A percentile compares a stretch with the other conserved stretches of the same genome.
Evolutionary conservation across 2,329 filamentous ascomycete genomes (phyloP).

Genomic region (Hymenoscyphus linearis): DNA sequence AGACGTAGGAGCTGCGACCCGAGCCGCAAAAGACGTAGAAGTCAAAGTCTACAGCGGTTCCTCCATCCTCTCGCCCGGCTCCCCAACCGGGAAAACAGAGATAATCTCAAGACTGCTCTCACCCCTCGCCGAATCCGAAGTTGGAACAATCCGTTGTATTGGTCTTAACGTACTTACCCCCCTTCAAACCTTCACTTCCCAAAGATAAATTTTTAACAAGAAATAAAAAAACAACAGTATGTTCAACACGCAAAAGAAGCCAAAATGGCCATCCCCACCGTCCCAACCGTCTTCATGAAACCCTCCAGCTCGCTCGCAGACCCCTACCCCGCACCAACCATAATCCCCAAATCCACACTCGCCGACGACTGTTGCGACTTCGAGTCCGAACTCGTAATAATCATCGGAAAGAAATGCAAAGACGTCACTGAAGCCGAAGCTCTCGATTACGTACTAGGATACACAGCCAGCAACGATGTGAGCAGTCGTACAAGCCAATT

Average conservation of each 20-base stretch:
- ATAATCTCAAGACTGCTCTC: conserved; percentile 38
- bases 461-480: conserved; percentile 52
- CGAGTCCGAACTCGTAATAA: conserved; percentile 45
- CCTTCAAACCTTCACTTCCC: background rate
- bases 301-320: conserved; percentile 24
- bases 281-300: conserved; percentile 36
- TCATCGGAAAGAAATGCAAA: conserved; percentile 43
- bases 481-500: conserved; percentile 47
- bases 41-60: conserved; percentile 52
- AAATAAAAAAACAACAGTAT: conserved; percentile 33
- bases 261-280: conserved; percentile 37
- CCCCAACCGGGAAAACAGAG: conserved; percentile 42
- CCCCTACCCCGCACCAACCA: conserved; percentile 34
- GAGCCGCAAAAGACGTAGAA: conserved; percentile 49
- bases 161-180: conserved; percentile 41
- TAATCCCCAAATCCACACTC: conserved; percentile 42
- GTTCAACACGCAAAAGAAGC: conserved; percentile 42
- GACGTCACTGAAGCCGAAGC: conserved; percentile 44
- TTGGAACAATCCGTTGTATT: conserved; percentile 44
- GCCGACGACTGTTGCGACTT: conserved; percentile 42
- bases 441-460: conserved; percentile 48
- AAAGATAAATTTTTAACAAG: background rate
- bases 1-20: conserved; percentile 53
- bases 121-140: conserved; percentile 39
- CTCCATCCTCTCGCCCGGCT: conserved; percentile 51